phyloP scores from a whole-genome alignment of 2,329 filamentous ascomycete species.

The Diaporthe caulivora region DNA sequence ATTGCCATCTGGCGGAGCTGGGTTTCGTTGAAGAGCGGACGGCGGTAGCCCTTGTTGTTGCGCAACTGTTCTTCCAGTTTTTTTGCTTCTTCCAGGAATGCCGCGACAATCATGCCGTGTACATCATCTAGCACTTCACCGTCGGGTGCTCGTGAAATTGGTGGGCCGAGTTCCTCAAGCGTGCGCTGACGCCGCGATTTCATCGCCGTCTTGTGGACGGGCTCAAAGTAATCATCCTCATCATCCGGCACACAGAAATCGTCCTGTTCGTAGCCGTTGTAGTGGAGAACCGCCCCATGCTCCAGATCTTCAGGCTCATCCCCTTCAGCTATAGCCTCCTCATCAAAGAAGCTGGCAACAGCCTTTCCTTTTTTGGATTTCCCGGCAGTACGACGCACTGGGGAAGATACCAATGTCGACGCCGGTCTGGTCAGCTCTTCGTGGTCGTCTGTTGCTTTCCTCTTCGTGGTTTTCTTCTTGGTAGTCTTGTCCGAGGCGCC shows the following conservation, averaged over 20 bases:
- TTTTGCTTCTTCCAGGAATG: conserved; percentile 75
- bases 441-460: conserved; percentile 41
- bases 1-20: conserved; percentile 81
- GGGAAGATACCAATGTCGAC: conserved; percentile 67
- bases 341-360: conserved; percentile 40
- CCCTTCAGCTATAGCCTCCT: conserved; percentile 48
- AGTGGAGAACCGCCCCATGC: conserved; percentile 48
- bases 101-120: conserved; percentile 72
- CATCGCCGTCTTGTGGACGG: conserved; percentile 49
- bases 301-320: conserved; percentile 54
- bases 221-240: conserved; percentile 61
- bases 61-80: conserved; percentile 71
- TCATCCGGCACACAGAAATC: conserved; percentile 54
- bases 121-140: conserved; percentile 63
- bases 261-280: conserved; percentile 60
- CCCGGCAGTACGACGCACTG: conserved; percentile 51
- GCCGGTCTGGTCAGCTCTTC: conserved; percentile 45
- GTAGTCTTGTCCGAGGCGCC: conserved; percentile 47
- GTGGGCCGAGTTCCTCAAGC: conserved; percentile 62
- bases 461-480: conserved; percentile 51
- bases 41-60: conserved; percentile 67
- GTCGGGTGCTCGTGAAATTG: conserved; percentile 69
- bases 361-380: conserved; percentile 52
- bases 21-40: conserved; percentile 75
- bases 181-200: conserved; percentile 52